Evolutionary conservation across 1,139 yeast genomes (phyloP).

Genomic region (Chernovozyma sophiae-reginae): DNA sequence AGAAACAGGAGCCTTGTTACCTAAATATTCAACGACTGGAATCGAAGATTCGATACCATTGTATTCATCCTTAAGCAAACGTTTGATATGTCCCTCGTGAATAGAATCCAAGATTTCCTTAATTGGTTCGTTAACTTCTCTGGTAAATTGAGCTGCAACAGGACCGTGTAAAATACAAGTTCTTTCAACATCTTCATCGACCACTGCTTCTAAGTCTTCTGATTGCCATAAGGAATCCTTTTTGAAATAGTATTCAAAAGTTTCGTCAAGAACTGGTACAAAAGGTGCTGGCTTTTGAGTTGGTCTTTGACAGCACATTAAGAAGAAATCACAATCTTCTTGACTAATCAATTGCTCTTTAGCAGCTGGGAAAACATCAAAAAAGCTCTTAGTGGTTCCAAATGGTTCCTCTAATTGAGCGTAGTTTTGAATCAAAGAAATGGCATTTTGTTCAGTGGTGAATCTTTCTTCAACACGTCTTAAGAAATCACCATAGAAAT

Average conservation of each 20-base stretch:
- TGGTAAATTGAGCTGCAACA: slow-evolving; percentile 93
- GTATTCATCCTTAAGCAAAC: slow-evolving; percentile 66
- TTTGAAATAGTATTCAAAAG: slow-evolving; percentile 94
- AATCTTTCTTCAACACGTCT: slow-evolving; percentile 98
- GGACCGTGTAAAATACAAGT: slow-evolving; percentile 98
- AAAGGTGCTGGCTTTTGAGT: slow-evolving; percentile 96
- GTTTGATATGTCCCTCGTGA: slow-evolving; percentile 84
- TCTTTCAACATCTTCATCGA: slow-evolving; percentile 94
- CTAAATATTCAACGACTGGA: slow-evolving; percentile 88
- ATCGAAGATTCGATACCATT: slow-evolving; percentile 63
- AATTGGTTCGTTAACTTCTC: slow-evolving; percentile 85
- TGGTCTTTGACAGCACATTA: slow-evolving; percentile 79
- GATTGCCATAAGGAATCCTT: slow-evolving; percentile 99
- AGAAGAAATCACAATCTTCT: slow-evolving; percentile 92
- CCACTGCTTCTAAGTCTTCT: slow-evolving; percentile 94
- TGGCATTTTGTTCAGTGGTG: slow-evolving; percentile 47
- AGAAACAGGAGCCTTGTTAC: slow-evolving; percentile 52
- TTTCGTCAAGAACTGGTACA: slow-evolving; percentile 90
- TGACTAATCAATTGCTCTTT: slow-evolving; percentile 82
- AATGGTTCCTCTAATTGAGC: slow-evolving; percentile 67
- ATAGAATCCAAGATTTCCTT: slow-evolving; percentile 82
- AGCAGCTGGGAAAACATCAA: slow-evolving; percentile 68
- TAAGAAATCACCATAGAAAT: slow-evolving; percentile 80
- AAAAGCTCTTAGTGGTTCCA: slow-evolving; percentile 54
- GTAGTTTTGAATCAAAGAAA: slow-evolving; percentile 73